Percentiles rank a stretch among this genome's conserved stretches.
Evolutionary conservation across 2,329 filamentous ascomycete species (phyloP).

Genomic region (Cercospora zeina): DNA sequence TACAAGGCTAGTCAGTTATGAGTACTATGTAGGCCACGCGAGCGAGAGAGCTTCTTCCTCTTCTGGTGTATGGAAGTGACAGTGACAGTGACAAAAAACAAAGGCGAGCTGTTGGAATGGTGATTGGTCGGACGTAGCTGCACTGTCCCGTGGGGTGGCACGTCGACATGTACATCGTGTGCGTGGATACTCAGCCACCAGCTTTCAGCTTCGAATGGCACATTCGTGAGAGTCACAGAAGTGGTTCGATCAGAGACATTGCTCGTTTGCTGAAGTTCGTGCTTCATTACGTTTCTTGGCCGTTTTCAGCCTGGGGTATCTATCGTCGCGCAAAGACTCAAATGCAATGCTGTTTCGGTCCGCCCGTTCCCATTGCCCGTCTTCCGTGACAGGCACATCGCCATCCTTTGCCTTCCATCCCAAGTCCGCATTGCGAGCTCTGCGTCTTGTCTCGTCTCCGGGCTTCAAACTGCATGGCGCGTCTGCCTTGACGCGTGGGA

Average conservation of each 20-base stretch:
- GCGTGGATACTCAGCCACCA: background rate
- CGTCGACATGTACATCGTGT: too few species aligned
- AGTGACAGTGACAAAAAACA: too few species aligned
- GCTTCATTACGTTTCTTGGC: background rate
- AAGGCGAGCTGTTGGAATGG: background rate
- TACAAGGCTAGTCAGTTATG: too few species aligned
- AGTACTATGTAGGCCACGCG: background rate
- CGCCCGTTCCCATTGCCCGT: background rate
- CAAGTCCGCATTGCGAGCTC: background rate
- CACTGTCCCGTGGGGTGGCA: background rate
- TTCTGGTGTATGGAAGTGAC: background rate
- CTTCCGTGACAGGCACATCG: background rate
- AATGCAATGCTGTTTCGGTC: background rate
- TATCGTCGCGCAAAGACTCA: conserved; percentile 2
- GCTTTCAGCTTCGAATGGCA: background rate
- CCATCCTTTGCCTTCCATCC: background rate
- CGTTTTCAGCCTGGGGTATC: conserved; percentile 7
- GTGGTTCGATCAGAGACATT: background rate
- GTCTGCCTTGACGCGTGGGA: background rate
- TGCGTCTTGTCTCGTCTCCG: background rate
- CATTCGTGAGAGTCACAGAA: background rate
- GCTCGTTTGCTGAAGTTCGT: background rate
- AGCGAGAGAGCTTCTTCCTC: background rate
- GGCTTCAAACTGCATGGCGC: background rate
- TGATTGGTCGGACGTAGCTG: background rate